Conservation (phyloP, 164 flowering plant genomes). For the Euptelea pleiosperma region DNA sequence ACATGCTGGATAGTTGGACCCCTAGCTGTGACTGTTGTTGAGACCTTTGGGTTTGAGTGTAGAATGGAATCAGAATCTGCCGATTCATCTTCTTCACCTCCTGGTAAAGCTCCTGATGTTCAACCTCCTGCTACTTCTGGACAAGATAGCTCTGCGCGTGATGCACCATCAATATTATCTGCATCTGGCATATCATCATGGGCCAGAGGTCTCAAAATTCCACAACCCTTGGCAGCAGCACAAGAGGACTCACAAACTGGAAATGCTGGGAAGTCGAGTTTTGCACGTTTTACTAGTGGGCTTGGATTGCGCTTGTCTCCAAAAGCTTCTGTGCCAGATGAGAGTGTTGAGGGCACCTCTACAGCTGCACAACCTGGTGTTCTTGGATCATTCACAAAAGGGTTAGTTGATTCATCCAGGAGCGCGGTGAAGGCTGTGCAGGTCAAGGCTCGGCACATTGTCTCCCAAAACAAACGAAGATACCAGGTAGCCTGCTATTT, state of each 20-base stretch:
- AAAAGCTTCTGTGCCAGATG: conserved; percentile 48
- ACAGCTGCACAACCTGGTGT: conserved; percentile 57
- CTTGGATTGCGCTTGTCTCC: conserved; percentile 72
- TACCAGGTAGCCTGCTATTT: conserved; percentile 63
- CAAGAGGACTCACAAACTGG: conserved; percentile 52
- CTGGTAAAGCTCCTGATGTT: conserved; percentile 31
- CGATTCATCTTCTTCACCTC: conserved; percentile 31
- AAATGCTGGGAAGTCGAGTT: conserved; percentile 59
- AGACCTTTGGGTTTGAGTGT: conserved; percentile 3
- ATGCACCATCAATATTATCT: conserved; percentile 51
- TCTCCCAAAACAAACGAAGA: conserved; percentile 96
- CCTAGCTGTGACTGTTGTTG: background rate
- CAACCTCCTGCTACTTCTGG: conserved; percentile 32
- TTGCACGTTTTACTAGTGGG: conserved; percentile 83
- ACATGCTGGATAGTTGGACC: conserved; percentile 12
- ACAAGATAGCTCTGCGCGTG: conserved; percentile 35
- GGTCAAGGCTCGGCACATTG: conserved; percentile 96
- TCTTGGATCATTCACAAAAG: conserved; percentile 75
- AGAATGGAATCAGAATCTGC: conserved; percentile 46
- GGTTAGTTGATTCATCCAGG: conserved; percentile 85
- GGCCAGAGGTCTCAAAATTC: conserved; percentile 77
- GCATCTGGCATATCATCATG: conserved; percentile 70
- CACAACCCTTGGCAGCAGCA: conserved; percentile 40
- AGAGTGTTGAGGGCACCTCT: conserved; percentile 36
- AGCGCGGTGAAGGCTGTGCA: conserved; percentile 95